Conservation (phyloP, 208 protist genomes). For the Trypanosoma mega region DNA sequence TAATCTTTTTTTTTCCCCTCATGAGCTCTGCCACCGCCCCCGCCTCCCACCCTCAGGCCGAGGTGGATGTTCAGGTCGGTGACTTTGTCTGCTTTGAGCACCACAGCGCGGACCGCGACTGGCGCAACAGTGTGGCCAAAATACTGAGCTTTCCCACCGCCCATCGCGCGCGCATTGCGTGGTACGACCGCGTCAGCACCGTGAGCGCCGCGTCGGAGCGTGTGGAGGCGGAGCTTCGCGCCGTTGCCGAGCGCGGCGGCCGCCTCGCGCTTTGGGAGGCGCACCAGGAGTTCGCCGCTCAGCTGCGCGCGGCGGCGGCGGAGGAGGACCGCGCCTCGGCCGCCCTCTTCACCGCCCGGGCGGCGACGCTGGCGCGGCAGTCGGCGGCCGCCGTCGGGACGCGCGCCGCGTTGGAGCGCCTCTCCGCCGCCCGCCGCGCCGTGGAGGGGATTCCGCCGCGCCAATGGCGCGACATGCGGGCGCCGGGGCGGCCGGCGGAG, state of each 20-base stretch:
- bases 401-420: constrained; percentile 34
- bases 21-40: too few relatives aligned
- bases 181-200: constrained; percentile 56
- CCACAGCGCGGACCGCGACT: constrained; percentile 45
- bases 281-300: constrained; percentile 48
- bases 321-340: constrained; percentile 50
- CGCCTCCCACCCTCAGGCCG: too few relatives aligned
- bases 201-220: too few relatives aligned
- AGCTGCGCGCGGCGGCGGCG: constrained; percentile 33
- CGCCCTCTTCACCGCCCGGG: constrained; percentile 52
- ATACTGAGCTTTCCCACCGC: constrained; percentile 54
- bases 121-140: constrained; percentile 58
- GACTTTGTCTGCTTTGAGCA: constrained; percentile 79
- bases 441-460: constrained; percentile 42
- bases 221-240: constrained; percentile 42
- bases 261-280: constrained; percentile 51
- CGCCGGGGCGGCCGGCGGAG: constrained; percentile 23
- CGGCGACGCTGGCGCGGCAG: constrained; percentile 48
- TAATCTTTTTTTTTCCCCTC: not conserved
- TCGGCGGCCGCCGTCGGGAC: constrained; percentile 30
- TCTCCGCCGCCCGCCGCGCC: constrained; percentile 39
- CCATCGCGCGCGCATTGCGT: constrained; percentile 51
- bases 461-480: constrained; percentile 60
- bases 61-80: constrained; percentile 45
- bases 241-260: constrained; percentile 36